These are phyloP conservation scores for Penicillium coffeae DNA, from an alignment of 495 filamentous ascomycete genomes.

Conservation along the genomic window DNA sequence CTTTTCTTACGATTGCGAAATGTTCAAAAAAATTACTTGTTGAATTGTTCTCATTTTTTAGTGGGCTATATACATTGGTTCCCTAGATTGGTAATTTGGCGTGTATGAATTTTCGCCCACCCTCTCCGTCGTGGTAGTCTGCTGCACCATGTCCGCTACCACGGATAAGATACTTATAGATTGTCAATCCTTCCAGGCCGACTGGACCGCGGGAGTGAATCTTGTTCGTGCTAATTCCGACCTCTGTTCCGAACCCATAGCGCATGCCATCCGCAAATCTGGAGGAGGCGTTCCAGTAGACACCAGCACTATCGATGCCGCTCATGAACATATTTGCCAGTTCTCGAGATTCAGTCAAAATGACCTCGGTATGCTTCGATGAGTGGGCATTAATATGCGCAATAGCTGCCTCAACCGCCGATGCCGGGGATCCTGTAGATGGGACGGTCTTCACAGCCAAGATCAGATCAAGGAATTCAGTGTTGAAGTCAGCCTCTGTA, in stretches of 20 bases:
- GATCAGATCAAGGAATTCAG: constrained; percentile 83
- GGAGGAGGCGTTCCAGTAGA: constrained; percentile 95
- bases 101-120: constrained; percentile 39
- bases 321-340: constrained; percentile 76
- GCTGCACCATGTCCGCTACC: constrained; percentile 74
- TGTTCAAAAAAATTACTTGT: constrained; percentile 22
- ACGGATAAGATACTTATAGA: constrained; percentile 89
- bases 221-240: constrained; percentile 98
- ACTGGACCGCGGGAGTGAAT: constrained; percentile 93
- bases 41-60: constrained; percentile 8
- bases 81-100: constrained; percentile 26
- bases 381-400: constrained; percentile 86
- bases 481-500: constrained; percentile 67
- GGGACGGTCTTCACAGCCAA: constrained; percentile 80
- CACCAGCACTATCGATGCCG: constrained; percentile 81
- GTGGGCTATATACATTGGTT: constrained; percentile 1
- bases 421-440: constrained; percentile 20
- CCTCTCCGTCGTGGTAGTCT: constrained; percentile 67
- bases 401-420: constrained; percentile 63
- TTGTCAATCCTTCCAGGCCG: constrained; percentile 89
- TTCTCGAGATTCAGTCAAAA: constrained; percentile 64
- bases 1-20: constrained; percentile 27
- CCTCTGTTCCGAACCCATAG: constrained; percentile 96
- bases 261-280: constrained; percentile 95
- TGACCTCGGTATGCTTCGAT: constrained; percentile 93